Conservation (phyloP, 202 grass and related monocot genomes). For the Saccharum hybrid region DNA sequence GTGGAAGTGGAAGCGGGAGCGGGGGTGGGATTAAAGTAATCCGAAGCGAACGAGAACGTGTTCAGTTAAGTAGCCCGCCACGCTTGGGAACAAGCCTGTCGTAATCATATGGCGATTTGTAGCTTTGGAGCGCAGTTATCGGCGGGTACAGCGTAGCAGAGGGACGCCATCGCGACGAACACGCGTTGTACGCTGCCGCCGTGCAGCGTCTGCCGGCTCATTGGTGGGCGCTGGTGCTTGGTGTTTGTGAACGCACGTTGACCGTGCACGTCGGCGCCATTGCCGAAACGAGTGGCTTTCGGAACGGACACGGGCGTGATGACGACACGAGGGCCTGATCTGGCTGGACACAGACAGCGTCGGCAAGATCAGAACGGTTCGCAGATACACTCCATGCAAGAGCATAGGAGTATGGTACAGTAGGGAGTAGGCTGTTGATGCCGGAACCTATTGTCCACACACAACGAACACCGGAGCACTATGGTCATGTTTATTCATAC, state of each 20-base stretch:
- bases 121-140: background rate
- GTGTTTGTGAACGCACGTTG: background rate
- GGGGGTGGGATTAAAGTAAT: constrained; percentile 1
- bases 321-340: background rate
- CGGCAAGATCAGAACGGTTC: background rate
- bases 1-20: background rate
- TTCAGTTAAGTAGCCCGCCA: constrained; percentile 28
- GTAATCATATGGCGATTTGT: background rate
- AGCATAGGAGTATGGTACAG: too few species aligned
- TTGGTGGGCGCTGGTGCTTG: background rate
- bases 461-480: background rate
- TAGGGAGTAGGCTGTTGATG: too few species aligned
- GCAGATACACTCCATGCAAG: too few species aligned
- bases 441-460: background rate
- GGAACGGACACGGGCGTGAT: background rate
- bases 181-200: constrained; percentile 1
- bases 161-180: background rate
- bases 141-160: background rate
- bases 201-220: background rate
- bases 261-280: background rate
- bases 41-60: constrained; percentile 31
- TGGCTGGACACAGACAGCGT: too few species aligned
- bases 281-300: constrained; percentile 30
- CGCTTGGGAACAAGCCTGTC: constrained; percentile 1
- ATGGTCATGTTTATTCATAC: background rate